phyloP scores from a whole-genome alignment of 352 stramenopile genomes.

The Pythium rishiriense region DNA sequence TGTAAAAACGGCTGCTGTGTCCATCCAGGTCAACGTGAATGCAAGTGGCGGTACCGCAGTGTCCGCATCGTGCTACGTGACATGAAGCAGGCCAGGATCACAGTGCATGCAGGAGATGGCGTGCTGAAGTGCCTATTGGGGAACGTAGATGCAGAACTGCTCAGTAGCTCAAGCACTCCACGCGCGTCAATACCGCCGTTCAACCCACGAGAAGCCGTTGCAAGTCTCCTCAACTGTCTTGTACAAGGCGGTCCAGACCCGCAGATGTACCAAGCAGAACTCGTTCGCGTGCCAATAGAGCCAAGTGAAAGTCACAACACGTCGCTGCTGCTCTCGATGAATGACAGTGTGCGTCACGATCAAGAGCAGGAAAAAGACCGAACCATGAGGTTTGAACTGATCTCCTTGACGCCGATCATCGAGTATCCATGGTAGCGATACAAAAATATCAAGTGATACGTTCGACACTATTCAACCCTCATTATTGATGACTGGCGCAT shows the following conservation, averaged over 20 bases:
- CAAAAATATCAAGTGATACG: too few relatives aligned
- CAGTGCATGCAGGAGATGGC: constrained; percentile 34
- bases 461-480: too few relatives aligned
- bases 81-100: constrained; percentile 30
- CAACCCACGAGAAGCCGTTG: constrained; percentile 1
- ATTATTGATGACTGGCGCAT: too few relatives aligned
- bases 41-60: constrained; percentile 49
- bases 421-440: too few relatives aligned
- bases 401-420: too few relatives aligned
- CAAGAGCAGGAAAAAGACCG: not conserved
- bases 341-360: not conserved
- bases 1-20: constrained; percentile 43
- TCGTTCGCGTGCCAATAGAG: too few relatives aligned
- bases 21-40: constrained; percentile 21
- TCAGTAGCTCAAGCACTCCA: constrained; percentile 34
- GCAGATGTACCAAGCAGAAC: not conserved
- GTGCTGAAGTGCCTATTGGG: constrained; percentile 42
- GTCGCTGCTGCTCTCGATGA: constrained; percentile 3
- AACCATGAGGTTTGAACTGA: too few relatives aligned
- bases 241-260: not conserved
- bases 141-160: constrained; percentile 46
- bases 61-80: constrained; percentile 49
- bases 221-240: constrained; percentile 13
- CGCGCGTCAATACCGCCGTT: constrained; percentile 1
- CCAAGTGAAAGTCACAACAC: too few relatives aligned